Evolutionary conservation across 192 early-diverging fungal species (phyloP).

Genomic region (Gaertneriomyces sp.): DNA sequence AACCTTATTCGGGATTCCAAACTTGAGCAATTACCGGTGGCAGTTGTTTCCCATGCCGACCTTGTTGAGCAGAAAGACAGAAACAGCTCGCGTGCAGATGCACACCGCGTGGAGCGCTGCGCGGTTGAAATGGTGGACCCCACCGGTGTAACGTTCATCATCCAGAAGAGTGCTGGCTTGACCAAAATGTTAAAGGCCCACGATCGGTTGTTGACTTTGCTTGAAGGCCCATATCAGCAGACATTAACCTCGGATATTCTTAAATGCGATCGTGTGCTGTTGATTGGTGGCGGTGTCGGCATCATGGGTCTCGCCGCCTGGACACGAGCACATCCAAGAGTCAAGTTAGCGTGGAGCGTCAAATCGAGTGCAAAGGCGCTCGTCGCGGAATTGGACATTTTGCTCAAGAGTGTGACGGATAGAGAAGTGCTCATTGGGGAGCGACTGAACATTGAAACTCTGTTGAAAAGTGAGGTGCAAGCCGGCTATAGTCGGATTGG

Average conservation of each 20-base stretch:
- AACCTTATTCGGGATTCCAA: not conserved
- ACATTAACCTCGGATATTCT: not conserved
- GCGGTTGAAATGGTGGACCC: not conserved
- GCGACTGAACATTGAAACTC: slow-evolving; percentile 4
- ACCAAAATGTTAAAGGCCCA: not conserved
- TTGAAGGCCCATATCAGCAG: slow-evolving; percentile 10
- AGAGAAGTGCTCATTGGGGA: slow-evolving; percentile 13
- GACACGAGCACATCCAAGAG: slow-evolving; percentile 6
- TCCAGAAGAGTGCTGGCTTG: slow-evolving; percentile 12
- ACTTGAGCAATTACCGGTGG: not conserved
- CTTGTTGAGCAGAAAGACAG: not conserved
- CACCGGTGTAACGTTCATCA: slow-evolving; percentile 9
- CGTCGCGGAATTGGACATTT: slow-evolving; percentile 2
- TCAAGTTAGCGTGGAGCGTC: slow-evolving; percentile 13
- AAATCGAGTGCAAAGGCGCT: not conserved
- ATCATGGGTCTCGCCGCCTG: slow-evolving; percentile 10
- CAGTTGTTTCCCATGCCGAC: not conserved
- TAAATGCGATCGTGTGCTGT: slow-evolving; percentile 2
- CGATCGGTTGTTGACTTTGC: not conserved
- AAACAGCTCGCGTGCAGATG: no score
- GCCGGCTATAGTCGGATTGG: not conserved
- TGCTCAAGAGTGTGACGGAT: not conserved
- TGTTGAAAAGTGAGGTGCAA: not conserved
- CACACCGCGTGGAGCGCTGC: not conserved
- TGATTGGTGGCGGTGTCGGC: slow-evolving; percentile 16